A percentile compares a stretch with the other conserved stretches of the same genome.
Conservation (phyloP, 2,329 filamentous ascomycete species). For the Fusarium anthophilum region DNA sequence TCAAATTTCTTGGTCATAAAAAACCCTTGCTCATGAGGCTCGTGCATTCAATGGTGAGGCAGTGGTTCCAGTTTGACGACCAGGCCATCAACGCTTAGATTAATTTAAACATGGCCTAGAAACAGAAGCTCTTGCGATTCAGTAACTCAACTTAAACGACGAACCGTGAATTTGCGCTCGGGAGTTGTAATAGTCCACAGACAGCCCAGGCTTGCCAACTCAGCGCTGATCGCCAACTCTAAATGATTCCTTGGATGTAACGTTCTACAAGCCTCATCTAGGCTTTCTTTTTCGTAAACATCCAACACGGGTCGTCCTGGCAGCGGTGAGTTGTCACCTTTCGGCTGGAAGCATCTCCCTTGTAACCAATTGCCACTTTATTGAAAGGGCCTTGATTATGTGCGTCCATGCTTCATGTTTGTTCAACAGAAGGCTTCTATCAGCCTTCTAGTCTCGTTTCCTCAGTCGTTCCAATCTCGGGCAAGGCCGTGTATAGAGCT, state of each 20-base stretch:
- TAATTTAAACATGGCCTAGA: background rate
- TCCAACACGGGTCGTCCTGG: slow-evolving; percentile 14
- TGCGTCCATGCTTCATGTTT: slow-evolving; percentile 8
- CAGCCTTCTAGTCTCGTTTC: slow-evolving; percentile 27
- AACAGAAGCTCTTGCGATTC: slow-evolving; percentile 7
- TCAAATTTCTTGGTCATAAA: slow-evolving; percentile 18
- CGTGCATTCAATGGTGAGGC: slow-evolving; percentile 38
- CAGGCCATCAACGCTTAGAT: background rate
- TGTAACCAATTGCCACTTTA: background rate
- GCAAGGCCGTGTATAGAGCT: slow-evolving; percentile 34
- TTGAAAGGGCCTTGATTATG: slow-evolving; percentile 6
- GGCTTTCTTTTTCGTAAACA: slow-evolving; percentile 1
- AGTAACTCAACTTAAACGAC: background rate
- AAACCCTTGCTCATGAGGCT: slow-evolving; percentile 15
- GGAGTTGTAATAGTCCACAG: slow-evolving; percentile 16
- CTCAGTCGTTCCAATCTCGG: slow-evolving; percentile 27
- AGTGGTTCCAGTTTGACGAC: slow-evolving; percentile 15
- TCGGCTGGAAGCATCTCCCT: slow-evolving; percentile 21
- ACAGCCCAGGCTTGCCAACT: slow-evolving; percentile 19
- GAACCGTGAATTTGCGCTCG: slow-evolving; percentile 9
- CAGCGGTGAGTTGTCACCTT: slow-evolving; percentile 1
- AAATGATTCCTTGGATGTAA: slow-evolving; percentile 15
- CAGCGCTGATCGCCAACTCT: slow-evolving; percentile 28
- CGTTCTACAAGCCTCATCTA: background rate
- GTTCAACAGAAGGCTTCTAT: slow-evolving; percentile 19